Evolutionary conservation across 768 basidiomycete species (phyloP).

Genomic region (Leccinum subgranulosum): DNA sequence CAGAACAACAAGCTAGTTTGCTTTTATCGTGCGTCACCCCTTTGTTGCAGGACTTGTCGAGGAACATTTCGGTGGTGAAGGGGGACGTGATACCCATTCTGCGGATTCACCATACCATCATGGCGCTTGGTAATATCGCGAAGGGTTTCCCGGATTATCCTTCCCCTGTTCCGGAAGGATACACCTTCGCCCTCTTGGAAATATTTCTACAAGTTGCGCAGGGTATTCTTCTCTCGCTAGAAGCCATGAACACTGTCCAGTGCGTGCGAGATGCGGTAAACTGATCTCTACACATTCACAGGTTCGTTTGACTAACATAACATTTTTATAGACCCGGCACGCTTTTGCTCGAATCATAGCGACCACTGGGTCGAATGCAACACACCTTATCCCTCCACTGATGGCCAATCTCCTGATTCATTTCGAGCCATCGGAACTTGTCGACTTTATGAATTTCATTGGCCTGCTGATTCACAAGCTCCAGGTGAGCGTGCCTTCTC

Average conservation of each 20-base stretch:
- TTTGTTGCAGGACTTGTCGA: conserved; percentile 69
- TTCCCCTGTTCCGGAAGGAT: conserved; percentile 60
- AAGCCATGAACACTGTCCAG: conserved; percentile 83
- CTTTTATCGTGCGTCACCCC: conserved; percentile 80
- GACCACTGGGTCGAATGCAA: conserved; percentile 82
- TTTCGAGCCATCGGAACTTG: conserved; percentile 88
- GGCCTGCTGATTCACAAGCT: conserved; percentile 87
- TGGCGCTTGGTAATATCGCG: conserved; percentile 91
- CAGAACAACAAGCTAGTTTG: conserved; percentile 65
- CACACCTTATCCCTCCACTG: conserved; percentile 82
- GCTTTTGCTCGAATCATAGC: conserved; percentile 92
- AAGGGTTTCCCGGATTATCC: conserved; percentile 97
- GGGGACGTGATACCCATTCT: conserved; percentile 75
- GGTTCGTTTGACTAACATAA: conserved; percentile 9
- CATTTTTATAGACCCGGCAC: conserved; percentile 67
- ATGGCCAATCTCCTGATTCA: conserved; percentile 90
- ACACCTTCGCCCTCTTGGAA: conserved; percentile 66
- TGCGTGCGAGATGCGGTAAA: conserved; percentile 90
- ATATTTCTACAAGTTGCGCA: conserved; percentile 86
- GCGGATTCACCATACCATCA: conserved; percentile 86
- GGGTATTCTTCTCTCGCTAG: conserved; percentile 80
- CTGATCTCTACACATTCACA: conserved; percentile 8
- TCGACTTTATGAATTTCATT: conserved; percentile 96
- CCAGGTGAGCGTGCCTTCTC: conserved; percentile 49
- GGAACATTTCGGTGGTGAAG: conserved; percentile 52